phyloP scores from a whole-genome alignment of 2,329 filamentous ascomycete genomes.

The Fonsecaea pugnacius region DNA sequence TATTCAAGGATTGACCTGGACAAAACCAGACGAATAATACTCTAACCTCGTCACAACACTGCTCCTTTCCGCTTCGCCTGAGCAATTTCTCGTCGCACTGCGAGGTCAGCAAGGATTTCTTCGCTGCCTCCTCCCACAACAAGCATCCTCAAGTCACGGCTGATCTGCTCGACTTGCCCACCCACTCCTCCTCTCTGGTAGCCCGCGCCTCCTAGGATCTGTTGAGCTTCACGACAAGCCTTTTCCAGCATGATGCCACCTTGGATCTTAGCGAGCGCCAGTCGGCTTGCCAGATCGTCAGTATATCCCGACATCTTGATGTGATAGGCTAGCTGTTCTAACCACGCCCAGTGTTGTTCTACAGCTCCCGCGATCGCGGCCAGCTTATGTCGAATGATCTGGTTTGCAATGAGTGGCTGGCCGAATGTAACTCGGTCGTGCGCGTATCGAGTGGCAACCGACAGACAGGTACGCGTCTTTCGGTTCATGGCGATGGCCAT shows the following conservation, averaged over 20 bases:
- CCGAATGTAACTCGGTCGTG: conserved; percentile 48
- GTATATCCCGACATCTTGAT: no score
- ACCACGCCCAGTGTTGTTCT: background rate
- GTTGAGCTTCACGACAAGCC: conserved; percentile 58
- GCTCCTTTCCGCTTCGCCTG: conserved; percentile 57
- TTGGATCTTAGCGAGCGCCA: conserved; percentile 48
- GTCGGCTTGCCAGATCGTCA: background rate
- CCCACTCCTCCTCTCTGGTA: conserved; percentile 71
- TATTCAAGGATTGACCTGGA: no score
- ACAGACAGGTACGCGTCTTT: background rate
- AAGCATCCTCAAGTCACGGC: conserved; percentile 63
- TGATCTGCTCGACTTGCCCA: conserved; percentile 69
- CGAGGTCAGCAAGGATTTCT: conserved; percentile 72
- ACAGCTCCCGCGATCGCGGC: background rate
- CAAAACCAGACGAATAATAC: no score
- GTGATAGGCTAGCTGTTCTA: no score
- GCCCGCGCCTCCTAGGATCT: conserved; percentile 76
- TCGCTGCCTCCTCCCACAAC: conserved; percentile 70
- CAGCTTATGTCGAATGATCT: conserved; percentile 1
- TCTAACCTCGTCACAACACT: no score
- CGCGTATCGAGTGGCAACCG: conserved; percentile 60
- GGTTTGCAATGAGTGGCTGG: background rate
- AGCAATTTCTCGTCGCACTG: conserved; percentile 46
- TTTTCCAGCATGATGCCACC: conserved; percentile 70
- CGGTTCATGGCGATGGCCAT: conserved; percentile 62